These are phyloP conservation scores for Neofusicoccum sp. DNA, from an alignment of 2,329 filamentous ascomycete genomes.

Conservation along the genomic window DNA sequence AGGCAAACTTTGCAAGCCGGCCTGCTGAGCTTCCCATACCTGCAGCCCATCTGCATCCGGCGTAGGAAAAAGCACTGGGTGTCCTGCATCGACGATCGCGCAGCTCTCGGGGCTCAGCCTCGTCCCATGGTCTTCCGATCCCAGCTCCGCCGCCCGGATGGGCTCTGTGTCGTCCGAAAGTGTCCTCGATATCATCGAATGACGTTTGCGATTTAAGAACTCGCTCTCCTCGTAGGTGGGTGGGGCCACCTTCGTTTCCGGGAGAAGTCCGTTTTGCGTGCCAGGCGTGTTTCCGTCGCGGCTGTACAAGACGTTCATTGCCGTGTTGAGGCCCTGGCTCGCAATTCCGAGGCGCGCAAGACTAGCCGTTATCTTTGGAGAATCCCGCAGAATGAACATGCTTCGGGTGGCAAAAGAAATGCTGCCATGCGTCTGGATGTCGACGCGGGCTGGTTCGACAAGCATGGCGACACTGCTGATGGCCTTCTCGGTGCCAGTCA, in stretches of 20 bases:
- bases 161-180: too few species aligned
- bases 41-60: too few species aligned
- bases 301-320: neutral
- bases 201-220: neutral
- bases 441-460: constrained; percentile 19
- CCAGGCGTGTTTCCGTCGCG: neutral
- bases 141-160: too few species aligned
- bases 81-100: too few species aligned
- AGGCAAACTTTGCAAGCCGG: too few species aligned
- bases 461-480: constrained; percentile 19
- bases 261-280: neutral
- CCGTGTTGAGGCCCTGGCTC: constrained; percentile 19
- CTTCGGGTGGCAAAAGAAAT: constrained; percentile 17
- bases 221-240: neutral
- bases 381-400: constrained; percentile 20
- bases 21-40: too few species aligned
- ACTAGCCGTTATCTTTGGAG: constrained; percentile 18
- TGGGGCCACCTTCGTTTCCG: neutral
- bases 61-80: too few species aligned
- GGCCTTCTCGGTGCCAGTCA: constrained; percentile 19
- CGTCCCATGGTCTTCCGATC: too few species aligned
- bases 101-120: too few species aligned
- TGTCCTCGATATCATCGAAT: too few species aligned
- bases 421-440: constrained; percentile 17
- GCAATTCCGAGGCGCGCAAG: constrained; percentile 20